Conservation (phyloP, 2,329 filamentous ascomycete species). For the Alternaria sp. region DNA sequence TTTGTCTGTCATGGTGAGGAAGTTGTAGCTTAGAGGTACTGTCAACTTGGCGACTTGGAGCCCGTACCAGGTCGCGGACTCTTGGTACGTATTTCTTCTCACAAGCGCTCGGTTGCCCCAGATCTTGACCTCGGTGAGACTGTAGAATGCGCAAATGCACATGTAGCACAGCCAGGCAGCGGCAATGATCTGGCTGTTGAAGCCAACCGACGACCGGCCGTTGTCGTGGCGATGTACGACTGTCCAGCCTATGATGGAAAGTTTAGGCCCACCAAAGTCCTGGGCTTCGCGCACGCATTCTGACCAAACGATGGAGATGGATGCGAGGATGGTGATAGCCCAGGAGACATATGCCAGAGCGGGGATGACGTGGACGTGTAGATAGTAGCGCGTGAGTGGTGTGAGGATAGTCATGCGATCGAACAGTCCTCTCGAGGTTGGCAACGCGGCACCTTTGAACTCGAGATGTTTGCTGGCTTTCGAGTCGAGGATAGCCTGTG, state of each 20-base stretch:
- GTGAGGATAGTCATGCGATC: conserved; percentile 65
- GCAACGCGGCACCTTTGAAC: conserved; percentile 64
- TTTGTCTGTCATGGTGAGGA: conserved; percentile 83
- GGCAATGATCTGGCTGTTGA: conserved; percentile 84
- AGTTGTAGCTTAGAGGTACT: conserved; percentile 94
- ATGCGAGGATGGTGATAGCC: conserved; percentile 74
- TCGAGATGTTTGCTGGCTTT: conserved; percentile 80
- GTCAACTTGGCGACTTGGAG: conserved; percentile 91
- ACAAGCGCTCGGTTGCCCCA: conserved; percentile 95
- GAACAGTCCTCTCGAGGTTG: conserved; percentile 54
- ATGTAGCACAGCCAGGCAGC: conserved; percentile 94
- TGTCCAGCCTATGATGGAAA: conserved; percentile 73
- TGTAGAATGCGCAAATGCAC: conserved; percentile 86
- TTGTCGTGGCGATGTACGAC: conserved; percentile 78
- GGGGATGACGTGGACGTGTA: conserved; percentile 77
- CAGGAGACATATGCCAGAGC: conserved; percentile 69
- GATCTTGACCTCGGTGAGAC: conserved; percentile 92
- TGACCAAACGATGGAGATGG: conserved; percentile 87
- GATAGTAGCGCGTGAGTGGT: conserved; percentile 80
- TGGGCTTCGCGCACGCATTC: conserved; percentile 84
- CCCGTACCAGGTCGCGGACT: conserved; percentile 95
- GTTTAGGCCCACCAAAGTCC: conserved; percentile 61
- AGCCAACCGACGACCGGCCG: conserved; percentile 76
- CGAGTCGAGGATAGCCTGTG: conserved; percentile 84
- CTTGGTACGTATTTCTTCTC: conserved; percentile 86